phyloP scores from a whole-genome alignment of 2,329 filamentous ascomycete species.

The Cercospora sesami region DNA sequence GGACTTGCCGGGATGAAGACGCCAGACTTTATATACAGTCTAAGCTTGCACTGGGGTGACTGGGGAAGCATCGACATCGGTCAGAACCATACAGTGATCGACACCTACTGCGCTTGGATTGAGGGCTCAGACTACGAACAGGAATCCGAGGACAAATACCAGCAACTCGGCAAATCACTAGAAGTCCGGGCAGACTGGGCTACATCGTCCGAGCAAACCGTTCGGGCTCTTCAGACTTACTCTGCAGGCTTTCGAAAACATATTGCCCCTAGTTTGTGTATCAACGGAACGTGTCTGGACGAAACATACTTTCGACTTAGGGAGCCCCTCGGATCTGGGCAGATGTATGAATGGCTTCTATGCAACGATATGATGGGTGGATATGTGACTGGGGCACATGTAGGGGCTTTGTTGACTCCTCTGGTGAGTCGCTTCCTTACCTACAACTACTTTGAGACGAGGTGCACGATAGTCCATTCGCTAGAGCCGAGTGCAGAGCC shows the following conservation, averaged over 20 bases:
- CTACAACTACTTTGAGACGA: conserved; percentile 4
- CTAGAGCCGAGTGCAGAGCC: background rate
- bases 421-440: background rate
- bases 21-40: background rate
- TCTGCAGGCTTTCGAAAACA: background rate
- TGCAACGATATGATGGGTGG: background rate
- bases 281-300: background rate
- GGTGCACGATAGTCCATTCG: background rate
- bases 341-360: background rate
- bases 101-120: background rate
- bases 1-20: background rate
- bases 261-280: background rate
- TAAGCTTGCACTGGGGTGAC: background rate
- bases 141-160: background rate
- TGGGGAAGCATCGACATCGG: background rate
- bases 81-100: background rate
- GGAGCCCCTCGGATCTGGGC: background rate
- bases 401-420: background rate
- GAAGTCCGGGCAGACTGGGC: background rate
- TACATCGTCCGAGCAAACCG: background rate
- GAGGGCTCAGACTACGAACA: background rate
- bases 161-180: background rate
- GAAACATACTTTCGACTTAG: background rate
- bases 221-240: background rate
- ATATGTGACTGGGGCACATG: background rate